phyloP scores from a whole-genome alignment of 495 filamentous ascomycete genomes.

The Bacidia gigantensis region DNA sequence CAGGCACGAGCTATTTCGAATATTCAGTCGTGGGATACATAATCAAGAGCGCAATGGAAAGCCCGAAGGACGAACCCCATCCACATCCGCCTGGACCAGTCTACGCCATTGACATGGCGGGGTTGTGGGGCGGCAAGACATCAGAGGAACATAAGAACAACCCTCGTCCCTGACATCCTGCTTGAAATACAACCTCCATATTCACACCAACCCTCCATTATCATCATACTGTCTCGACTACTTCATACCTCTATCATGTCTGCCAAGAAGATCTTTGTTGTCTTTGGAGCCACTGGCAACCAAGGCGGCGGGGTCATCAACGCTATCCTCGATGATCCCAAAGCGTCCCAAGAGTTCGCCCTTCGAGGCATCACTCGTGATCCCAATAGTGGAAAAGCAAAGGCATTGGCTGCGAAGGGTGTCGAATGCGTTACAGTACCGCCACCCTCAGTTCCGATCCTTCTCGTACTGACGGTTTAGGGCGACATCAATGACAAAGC shows the following conservation, averaged over 20 bases:
- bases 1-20: neutral
- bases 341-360: conserved; percentile 30
- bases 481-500: conserved; percentile 32
- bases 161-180: neutral
- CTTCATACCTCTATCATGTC: conserved; percentile 7
- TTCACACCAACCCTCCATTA: neutral
- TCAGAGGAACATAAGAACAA: neutral
- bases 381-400: conserved; percentile 29
- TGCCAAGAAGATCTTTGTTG: conserved; percentile 33
- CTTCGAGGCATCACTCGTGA: conserved; percentile 45
- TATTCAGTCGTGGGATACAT: neutral
- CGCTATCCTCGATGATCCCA: conserved; percentile 32
- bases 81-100: neutral
- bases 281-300: conserved; percentile 44
- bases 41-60: neutral
- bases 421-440: conserved; percentile 29
- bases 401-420: conserved; percentile 27
- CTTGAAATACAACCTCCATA: neutral
- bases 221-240: neutral
- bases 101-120: neutral
- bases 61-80: neutral
- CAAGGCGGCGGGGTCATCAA: conserved; percentile 45
- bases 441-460: too few relatives aligned
- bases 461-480: neutral
- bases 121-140: neutral